These are phyloP conservation scores for Acer campestre DNA, from an alignment of 345 rosid species.

Conservation along the genomic window DNA sequence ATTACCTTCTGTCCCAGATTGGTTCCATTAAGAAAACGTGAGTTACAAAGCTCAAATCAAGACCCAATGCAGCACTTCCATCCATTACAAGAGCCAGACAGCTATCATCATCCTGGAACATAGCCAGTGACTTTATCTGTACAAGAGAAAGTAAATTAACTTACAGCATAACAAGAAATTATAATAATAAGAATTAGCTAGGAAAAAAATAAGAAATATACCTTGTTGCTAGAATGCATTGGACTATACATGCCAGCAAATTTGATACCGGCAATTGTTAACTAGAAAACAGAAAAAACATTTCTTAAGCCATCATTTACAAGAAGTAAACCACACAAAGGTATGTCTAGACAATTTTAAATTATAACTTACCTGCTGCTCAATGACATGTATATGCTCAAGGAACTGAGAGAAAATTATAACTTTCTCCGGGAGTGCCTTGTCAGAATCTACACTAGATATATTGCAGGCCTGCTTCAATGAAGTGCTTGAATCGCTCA, in stretches of 20 bases:
- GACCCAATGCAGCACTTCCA: conserved; percentile 96
- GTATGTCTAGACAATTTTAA: background rate
- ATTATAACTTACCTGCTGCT: conserved; percentile 69
- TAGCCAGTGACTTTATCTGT: conserved; percentile 74
- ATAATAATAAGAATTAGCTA: background rate
- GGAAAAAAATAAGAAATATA: conserved; percentile 27
- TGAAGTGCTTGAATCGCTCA: conserved; percentile 23
- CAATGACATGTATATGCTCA: conserved; percentile 88
- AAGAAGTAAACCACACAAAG: background rate
- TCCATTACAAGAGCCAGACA: conserved; percentile 96
- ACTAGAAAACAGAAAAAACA: conserved; percentile 37
- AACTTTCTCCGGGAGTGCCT: conserved; percentile 60
- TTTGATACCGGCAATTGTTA: conserved; percentile 75
- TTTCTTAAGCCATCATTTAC: background rate
- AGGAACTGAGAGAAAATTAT: conserved; percentile 93
- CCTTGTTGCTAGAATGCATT: conserved; percentile 81
- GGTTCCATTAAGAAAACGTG: conserved; percentile 93
- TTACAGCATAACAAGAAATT: conserved; percentile 16
- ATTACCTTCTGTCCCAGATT: conserved; percentile 96
- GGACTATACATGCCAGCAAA: conserved; percentile 85
- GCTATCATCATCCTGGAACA: conserved; percentile 62
- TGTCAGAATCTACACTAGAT: conserved; percentile 33
- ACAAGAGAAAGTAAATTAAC: conserved; percentile 26
- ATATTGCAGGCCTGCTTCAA: conserved; percentile 25
- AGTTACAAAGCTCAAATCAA: conserved; percentile 93